Conservation (phyloP, 345 rosid genomes). For the Viola odorata region DNA sequence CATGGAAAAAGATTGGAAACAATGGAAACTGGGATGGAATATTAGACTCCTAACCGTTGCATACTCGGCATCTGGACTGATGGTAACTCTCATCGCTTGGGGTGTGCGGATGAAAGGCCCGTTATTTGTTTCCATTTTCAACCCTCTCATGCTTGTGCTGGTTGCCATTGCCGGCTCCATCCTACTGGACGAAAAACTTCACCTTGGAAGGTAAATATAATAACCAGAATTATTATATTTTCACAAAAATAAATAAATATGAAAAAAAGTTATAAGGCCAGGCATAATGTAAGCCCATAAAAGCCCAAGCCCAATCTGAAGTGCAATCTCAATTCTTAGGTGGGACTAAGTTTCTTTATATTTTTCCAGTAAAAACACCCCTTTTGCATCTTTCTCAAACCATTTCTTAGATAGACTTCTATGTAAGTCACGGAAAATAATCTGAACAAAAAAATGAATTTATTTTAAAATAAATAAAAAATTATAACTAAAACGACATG, state of each 20-base stretch:
- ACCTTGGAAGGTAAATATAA: slow-evolving; percentile 24
- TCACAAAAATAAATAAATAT: neutral
- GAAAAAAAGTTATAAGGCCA: too few species aligned
- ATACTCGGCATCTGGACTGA: slow-evolving; percentile 27
- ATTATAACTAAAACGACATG: neutral
- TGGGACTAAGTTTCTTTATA: too few species aligned
- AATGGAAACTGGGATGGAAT: slow-evolving; percentile 44
- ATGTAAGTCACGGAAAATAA: too few species aligned
- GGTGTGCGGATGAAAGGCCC: slow-evolving; percentile 26
- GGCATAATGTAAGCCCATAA: too few species aligned
- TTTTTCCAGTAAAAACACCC: too few species aligned
- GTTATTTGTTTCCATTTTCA: slow-evolving; percentile 24
- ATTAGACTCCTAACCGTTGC: slow-evolving; percentile 35
- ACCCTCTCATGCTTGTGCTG: slow-evolving; percentile 17
- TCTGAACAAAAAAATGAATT: too few species aligned
- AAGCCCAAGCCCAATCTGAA: too few species aligned
- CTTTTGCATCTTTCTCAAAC: too few species aligned
- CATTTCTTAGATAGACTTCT: too few species aligned
- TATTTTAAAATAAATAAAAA: neutral
- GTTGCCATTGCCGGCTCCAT: slow-evolving; percentile 18
- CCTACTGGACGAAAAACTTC: slow-evolving; percentile 22
- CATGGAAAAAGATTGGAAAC: slow-evolving; percentile 20
- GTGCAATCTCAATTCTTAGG: too few species aligned
- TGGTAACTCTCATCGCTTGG: slow-evolving; percentile 8
- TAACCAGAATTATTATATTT: neutral